These are phyloP conservation scores for Dendrostoma leiphaemia DNA, from an alignment of 2,329 filamentous ascomycete genomes.

Conservation along the genomic window DNA sequence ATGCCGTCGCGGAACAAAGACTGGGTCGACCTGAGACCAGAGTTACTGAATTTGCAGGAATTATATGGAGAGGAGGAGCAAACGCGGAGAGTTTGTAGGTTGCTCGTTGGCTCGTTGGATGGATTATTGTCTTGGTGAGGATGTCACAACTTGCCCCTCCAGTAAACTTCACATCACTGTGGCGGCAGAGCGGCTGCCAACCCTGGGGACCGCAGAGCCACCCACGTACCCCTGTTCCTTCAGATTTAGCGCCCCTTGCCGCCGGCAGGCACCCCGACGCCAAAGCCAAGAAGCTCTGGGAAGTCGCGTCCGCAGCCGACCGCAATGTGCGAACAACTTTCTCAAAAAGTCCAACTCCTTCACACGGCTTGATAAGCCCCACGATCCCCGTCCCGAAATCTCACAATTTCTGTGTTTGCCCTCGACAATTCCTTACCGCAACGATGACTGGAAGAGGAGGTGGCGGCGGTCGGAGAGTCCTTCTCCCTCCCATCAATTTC, in stretches of 20 bases:
- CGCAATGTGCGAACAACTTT: too few species aligned
- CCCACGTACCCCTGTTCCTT: background rate
- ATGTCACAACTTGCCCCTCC: slow-evolving; percentile 16
- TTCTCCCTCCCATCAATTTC: slow-evolving; percentile 70
- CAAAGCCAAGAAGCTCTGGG: too few species aligned
- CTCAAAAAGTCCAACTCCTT: too few species aligned
- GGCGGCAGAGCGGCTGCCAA: background rate
- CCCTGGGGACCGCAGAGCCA: too few species aligned
- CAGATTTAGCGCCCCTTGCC: slow-evolving; percentile 2
- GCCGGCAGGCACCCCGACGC: slow-evolving; percentile 5
- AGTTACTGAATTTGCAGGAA: too few species aligned
- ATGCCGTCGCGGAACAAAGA: background rate
- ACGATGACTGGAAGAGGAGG: slow-evolving; percentile 60
- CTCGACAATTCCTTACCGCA: too few species aligned
- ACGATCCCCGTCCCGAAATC: background rate
- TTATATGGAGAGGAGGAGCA: background rate
- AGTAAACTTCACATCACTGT: too few species aligned
- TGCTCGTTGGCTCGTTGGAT: background rate
- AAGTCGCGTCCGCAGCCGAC: too few species aligned
- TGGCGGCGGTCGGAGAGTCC: slow-evolving; percentile 57
- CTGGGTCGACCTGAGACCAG: background rate
- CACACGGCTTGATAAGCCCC: background rate
- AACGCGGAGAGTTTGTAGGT: background rate
- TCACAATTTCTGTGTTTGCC: background rate
- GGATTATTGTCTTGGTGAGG: background rate